Base-by-base conservation (phyloP, 164 flowering plant species). In the Aristolochia fimbriata region DNA sequence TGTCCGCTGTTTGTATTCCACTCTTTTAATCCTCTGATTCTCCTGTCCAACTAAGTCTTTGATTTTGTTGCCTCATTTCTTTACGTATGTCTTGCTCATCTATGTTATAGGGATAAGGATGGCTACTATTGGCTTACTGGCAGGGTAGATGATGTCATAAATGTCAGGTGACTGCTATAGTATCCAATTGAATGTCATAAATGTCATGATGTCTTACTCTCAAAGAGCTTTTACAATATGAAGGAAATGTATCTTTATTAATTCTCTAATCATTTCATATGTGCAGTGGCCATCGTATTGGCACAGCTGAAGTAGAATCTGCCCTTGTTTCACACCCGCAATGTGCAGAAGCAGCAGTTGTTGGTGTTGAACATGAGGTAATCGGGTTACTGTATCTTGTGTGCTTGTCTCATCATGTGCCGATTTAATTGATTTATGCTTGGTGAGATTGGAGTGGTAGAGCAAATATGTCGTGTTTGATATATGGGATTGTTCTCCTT, bases 331-430 rank as follows among this genome's bases (percentile, higher is more conserved):
- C 97, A 45, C 99, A 94, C 71, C 93, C 96, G 3, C 87, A 87
- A 66, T 94, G 99, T 73, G 85, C 96, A 37, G 99, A 94, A 75
- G 99, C 99, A 70, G 99, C 99, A 69, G 97, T 94, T 23, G 99
- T 94, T 66, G 99, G 96, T 63, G 81, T 94, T 71, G 99, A 94
- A 73, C 99, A 94, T 62, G 96, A 91, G 91, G 99, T 90, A 81
- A 20, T 2, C 12, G 51, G 16, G 43, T 62, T 55, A 30, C 8
- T 16, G 4, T 23, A 1, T 8, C 19, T 59, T 17, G 19, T 23
- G 22, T 46, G 53, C 52, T 12, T 59, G 49, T 45, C 20, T 11
- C 37, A 24, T 54, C 21, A 10, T 3, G 43, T 37, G 37, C 9
- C 43, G 8, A 10, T 37, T 37, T 37, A 10, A 31, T 31, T 7